A percentile compares a stretch with the other conserved stretches of the same genome.
Conservation (phyloP, 2,329 filamentous ascomycete genomes). For the Monilinia vaccinii-corymbosi region DNA sequence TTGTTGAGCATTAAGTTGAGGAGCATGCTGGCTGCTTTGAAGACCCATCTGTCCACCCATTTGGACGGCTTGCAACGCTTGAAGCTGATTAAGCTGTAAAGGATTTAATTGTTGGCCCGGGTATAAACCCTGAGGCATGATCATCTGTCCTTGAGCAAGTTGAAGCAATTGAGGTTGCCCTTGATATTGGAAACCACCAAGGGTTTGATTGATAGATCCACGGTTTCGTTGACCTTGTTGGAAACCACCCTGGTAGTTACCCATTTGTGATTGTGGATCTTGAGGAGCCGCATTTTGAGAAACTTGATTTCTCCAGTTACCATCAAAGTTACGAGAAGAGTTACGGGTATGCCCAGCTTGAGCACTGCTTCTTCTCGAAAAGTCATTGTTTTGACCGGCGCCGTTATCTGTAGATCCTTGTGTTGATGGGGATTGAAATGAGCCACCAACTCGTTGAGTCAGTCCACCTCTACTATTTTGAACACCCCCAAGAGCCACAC, state of each 20-base stretch:
- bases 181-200: conserved; percentile 84
- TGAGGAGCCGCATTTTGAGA: conserved; percentile 36
- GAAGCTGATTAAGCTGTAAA: conserved; percentile 80
- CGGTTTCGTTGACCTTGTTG: conserved; percentile 87
- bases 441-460: conserved; percentile 54
- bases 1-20: conserved; percentile 57
- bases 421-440: conserved; percentile 59
- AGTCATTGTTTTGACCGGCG: conserved; percentile 45
- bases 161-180: conserved; percentile 82
- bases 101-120: conserved; percentile 75
- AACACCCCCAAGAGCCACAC: conserved; percentile 61
- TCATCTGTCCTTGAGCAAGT: conserved; percentile 73
- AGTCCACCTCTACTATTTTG: conserved; percentile 56
- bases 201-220: conserved; percentile 70
- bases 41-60: conserved; percentile 67
- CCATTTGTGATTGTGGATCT: conserved; percentile 47
- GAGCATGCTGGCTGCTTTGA: conserved; percentile 63
- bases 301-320: conserved; percentile 90
- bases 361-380: conserved; percentile 62
- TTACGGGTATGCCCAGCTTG: conserved; percentile 63
- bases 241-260: conserved; percentile 62
- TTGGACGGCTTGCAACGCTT: conserved; percentile 83
- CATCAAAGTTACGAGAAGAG: conserved; percentile 88
- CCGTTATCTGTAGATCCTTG: conserved; percentile 43
- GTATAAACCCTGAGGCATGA: conserved; percentile 72